Conservation (phyloP, 192 early-diverging fungal species). For the Allomyces arbusculus region DNA sequence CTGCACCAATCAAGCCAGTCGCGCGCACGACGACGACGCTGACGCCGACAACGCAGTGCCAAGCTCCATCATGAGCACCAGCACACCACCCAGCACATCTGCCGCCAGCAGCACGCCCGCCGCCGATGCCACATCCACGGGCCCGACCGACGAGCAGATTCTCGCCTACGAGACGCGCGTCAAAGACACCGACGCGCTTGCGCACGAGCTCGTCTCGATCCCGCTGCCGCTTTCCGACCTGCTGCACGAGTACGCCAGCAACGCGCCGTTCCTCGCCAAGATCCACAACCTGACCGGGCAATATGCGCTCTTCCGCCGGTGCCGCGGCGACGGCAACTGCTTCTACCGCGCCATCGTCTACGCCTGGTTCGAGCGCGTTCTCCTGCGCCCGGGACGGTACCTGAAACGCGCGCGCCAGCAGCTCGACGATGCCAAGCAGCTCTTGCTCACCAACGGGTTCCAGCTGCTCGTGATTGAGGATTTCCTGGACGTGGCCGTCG, state of each 20-base stretch:
- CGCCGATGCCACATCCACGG: no score
- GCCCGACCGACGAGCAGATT: conserved; percentile 16
- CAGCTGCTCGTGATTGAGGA: conserved; percentile 29
- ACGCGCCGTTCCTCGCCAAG: conserved; percentile 23
- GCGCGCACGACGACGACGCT: no score
- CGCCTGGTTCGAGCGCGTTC: conserved; percentile 36
- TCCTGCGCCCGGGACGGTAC: conserved; percentile 9
- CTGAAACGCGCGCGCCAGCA: conserved; percentile 9
- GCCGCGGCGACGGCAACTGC: conserved; percentile 42
- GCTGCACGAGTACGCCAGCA: conserved; percentile 27
- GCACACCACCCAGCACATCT: no score
- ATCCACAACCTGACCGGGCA: conserved; percentile 26
- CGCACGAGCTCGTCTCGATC: conserved; percentile 28
- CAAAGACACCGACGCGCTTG: conserved; percentile 33
- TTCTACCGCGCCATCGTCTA: conserved; percentile 41
- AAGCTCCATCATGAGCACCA: no score
- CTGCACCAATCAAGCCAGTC: no score
- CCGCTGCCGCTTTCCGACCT: conserved; percentile 20
- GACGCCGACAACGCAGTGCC: no score
- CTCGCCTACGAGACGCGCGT: conserved; percentile 22
- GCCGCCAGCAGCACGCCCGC: no score
- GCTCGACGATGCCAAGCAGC: conserved; percentile 17
- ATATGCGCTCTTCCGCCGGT: conserved; percentile 25
- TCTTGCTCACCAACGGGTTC: conserved; percentile 20
- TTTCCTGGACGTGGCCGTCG: conserved; percentile 25